These are phyloP conservation scores for Oropetium thomaeum DNA, from an alignment of 176 grass and related monocot species.

Conservation along the genomic window DNA sequence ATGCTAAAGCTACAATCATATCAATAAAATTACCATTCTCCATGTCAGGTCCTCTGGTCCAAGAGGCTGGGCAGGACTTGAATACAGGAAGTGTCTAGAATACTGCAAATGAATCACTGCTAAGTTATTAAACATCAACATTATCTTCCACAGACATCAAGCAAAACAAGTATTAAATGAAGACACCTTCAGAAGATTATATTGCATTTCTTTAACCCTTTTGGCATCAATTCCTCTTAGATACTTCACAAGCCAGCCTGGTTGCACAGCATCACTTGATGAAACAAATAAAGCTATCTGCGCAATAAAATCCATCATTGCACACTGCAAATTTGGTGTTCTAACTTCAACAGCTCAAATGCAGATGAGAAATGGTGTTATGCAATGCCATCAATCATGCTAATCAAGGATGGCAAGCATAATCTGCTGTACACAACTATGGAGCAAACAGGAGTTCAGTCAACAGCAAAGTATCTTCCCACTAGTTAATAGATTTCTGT, in stretches of 20 bases:
- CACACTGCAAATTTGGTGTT: conserved; percentile 3
- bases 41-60: conserved; percentile 92
- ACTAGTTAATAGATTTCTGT: neutral
- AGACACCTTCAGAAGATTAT: conserved; percentile 67
- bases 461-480: neutral
- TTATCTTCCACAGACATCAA: neutral
- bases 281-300: conserved; percentile 92
- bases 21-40: conserved; percentile 66
- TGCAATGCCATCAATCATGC: neutral
- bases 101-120: conserved; percentile 45
- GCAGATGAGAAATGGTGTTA: neutral
- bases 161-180: neutral
- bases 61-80: conserved; percentile 78
- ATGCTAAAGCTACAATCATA: neutral
- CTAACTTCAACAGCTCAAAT: neutral
- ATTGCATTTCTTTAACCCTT: conserved; percentile 68
- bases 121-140: conserved; percentile 28
- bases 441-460: neutral
- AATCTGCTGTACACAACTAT: neutral
- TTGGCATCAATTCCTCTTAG: conserved; percentile 58
- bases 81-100: conserved; percentile 86
- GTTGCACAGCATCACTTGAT: conserved; percentile 81
- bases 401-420: neutral
- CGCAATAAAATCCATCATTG: conserved; percentile 16
- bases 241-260: conserved; percentile 76